Base-by-base conservation (phyloP, 2,329 filamentous ascomycete species). In the Colletotrichum scovillei region DNA sequence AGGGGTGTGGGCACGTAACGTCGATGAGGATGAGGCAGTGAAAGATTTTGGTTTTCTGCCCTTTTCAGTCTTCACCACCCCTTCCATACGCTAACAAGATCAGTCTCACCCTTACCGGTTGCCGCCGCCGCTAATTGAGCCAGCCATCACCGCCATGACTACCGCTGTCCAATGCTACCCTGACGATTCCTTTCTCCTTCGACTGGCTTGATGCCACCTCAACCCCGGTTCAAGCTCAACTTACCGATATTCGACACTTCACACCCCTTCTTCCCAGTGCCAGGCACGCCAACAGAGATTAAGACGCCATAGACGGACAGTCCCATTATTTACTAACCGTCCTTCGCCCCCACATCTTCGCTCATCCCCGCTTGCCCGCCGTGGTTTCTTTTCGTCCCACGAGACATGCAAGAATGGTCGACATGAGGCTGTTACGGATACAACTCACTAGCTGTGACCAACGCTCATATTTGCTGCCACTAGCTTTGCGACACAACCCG, bases 1-100 rank as follows among this genome's bases (percentile, higher is more conserved):
- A n/a, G 49, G 66, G 8, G 60, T 38, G 70, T 62, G 53, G 62
- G 35, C 16, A 42, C 66, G 32, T 14, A 60, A 65, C 46, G 55
- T 66, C 71, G 56, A 70, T 62, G 70, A 70, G 67, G 70, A 70
- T 62, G 70, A 70, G 67, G 70, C 66, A 66, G 60, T 58, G 42
- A 53, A 70, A 63, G 32, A 57, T 19, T 58, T 52, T 66, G 32
- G 58, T 64, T 28, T 62, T 22, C 42, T 52, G 22, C 19, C n/a
- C 57, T 30, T 24, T 62, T n/a, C n/a, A 53, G 49, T 62, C 42
- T 63, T 35, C 22, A 30, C 28, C 30, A 46, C 28, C 62, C 26
- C 28, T 55, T 49, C 32, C 22, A 12, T 22, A 49, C 65, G 26
- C 66, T 63, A 72, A 64, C 11, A 7, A 42, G 57, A 19, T 30